Conservation (phyloP, 1,139 yeast genomes). For the Suhomyces bolitotheri region DNA sequence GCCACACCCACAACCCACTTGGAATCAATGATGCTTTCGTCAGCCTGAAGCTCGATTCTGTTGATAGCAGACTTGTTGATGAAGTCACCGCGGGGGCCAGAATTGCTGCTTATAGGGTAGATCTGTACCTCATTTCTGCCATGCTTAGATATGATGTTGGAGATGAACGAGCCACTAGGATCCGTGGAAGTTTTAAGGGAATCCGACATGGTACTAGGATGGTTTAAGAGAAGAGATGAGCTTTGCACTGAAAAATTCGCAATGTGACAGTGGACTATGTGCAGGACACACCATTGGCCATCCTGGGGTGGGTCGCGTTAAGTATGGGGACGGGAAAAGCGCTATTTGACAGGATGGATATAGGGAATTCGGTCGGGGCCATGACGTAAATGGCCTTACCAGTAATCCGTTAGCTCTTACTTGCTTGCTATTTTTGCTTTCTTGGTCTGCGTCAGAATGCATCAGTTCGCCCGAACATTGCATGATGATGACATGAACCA, state of each 20-base stretch:
- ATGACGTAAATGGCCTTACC: too few relatives aligned
- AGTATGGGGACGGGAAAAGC: too few relatives aligned
- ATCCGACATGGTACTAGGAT: constrained; percentile 2
- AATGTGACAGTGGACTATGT: not conserved
- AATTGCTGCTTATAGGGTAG: constrained; percentile 19
- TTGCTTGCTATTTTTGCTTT: too few relatives aligned
- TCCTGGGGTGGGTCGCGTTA: too few relatives aligned
- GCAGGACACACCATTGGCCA: too few relatives aligned
- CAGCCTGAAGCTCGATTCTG: constrained; percentile 23
- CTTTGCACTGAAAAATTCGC: constrained; percentile 5
- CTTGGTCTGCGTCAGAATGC: too few relatives aligned
- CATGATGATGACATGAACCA: too few relatives aligned
- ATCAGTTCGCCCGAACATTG: too few relatives aligned
- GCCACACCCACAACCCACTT: constrained; percentile 23
- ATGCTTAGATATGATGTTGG: constrained; percentile 32
- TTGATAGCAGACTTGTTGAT: constrained; percentile 7
- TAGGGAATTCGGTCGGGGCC: too few relatives aligned
- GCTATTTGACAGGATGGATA: too few relatives aligned
- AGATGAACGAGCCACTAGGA: constrained; percentile 24
- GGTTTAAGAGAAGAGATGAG: constrained; percentile 3
- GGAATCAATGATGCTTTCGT: constrained; percentile 26
- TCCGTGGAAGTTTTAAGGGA: constrained; percentile 20
- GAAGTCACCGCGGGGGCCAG: constrained; percentile 1
- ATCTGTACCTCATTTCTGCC: constrained; percentile 41
- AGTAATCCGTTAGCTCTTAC: too few relatives aligned